Base-by-base conservation (phyloP, 169 alveolate species). In the Plasmodium sp. region DNA sequence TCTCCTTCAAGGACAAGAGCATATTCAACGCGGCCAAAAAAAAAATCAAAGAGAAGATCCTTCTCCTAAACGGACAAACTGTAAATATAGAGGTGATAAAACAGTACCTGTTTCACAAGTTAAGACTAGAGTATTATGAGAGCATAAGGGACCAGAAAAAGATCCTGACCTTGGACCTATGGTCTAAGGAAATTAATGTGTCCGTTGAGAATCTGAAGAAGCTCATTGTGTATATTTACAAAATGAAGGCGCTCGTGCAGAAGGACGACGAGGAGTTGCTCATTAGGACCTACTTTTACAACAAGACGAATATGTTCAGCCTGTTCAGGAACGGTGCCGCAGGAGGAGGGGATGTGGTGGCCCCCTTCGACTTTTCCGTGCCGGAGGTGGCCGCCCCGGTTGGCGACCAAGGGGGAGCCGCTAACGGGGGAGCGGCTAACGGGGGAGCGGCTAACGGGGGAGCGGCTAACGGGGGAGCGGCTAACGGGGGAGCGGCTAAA, bases 121-220 rank as follows among this genome's bases (percentile, higher is more conserved):
- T 81, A 90, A 81, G 91, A 79, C 67, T 90, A 81, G 94, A 90
- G 51, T 90, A 90, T 81, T 90, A 90, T 71, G 94, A 90, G 73
- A 90, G 75, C 22, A 90, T 90, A 67, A 90, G 94, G 72, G 94
- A 90, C 51, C 90, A 90, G 54, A 90, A 90, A 45, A 90, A 90
- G 16, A 90, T 90, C 2, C 83, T 90, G 36, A 90, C 92, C 2
- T 39, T 90, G 73, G 94, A 90, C 27, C 72, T 90, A 81, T 90
- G 94, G 94, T 79, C 94, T 9, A 90, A 90, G 74, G 94, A 90
- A 81, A 90, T 90, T 62, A 90, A 90, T 90, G 74, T 90, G 1
- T 74, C 94, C 12, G 91, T 90, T 41, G 91, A 90, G 7, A 90
- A 90, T 67, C 71, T 90, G 54, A 90, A 90, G 51, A 81, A 90